Base-by-base conservation (phyloP, 2,329 filamentous ascomycete species). In the Pseudocercospora fijiensis region DNA sequence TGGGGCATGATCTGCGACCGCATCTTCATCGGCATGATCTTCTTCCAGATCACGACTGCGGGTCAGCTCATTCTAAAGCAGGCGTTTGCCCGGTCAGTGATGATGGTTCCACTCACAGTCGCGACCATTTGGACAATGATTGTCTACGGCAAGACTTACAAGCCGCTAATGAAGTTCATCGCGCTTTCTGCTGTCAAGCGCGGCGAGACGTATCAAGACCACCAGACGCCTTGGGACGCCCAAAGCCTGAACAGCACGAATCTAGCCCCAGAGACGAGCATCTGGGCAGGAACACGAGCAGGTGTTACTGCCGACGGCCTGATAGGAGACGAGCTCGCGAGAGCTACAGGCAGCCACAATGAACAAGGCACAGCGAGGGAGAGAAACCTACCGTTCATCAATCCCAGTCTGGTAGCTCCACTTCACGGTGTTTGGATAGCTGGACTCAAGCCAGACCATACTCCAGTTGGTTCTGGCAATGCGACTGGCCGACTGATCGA, bases 1-100 rank as follows among this genome's bases (percentile, higher is more conserved):
- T 99, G 95, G 95, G 89, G 90, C 56, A 96, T 99, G 85, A 96
- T 99, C 67, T 96, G 92, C 78, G 92, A 95, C 74, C 90, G 95
- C 37, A 85, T 97, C 64, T 86, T 98, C 61, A 81, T 97, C 24
- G 95, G 95, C 0, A 79, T 97, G 9, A 79, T 96, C 2, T 86
- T 98, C 47, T 97, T 97, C 73, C 92, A 99, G 76, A 78, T 96
- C 22, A 92, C 95, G 53, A 95, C 96, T 84, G 89, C 91, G 22
- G 94, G 94, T 2, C 88, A 94, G 66, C 84, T 99, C 62, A 91
- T 91, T 1, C 79, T 95, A 27, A 85, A 88, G 61, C 81, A 84
- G 57, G 92, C 91, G 0, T 90, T 92, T 70, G 86, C 88, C 20
- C 85, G 90, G 53, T 90, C 92, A 0, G 79, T 87, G 11, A 81